These are phyloP conservation scores for Coccomyxa sp. DNA, from an alignment of 139 green algal genomes.

Conservation along the genomic window DNA sequence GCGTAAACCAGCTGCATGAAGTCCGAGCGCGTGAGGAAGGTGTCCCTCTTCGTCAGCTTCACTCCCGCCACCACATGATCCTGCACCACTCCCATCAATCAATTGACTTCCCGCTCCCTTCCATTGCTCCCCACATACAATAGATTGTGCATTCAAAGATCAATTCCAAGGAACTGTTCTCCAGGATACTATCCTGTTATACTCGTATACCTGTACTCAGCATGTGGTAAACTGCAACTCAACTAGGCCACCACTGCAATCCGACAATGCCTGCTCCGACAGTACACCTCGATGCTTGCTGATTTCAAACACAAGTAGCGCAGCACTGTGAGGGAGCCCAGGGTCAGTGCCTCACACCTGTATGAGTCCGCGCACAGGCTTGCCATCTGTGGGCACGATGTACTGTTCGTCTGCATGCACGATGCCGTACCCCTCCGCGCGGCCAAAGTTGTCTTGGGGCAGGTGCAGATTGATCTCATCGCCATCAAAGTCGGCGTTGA, in stretches of 20 bases:
- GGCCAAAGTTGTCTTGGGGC: slow-evolving; percentile 82
- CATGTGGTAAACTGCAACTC: background rate
- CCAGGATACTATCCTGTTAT: background rate
- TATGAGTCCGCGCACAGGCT: slow-evolving; percentile 93
- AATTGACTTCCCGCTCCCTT: background rate
- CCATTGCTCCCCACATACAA: background rate
- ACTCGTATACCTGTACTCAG: too few relatives aligned
- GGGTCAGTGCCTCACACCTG: slow-evolving; percentile 26
- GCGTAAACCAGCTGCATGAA: slow-evolving; percentile 79
- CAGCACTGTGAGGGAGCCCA: background rate
- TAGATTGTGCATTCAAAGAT: background rate
- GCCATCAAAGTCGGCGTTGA: slow-evolving; percentile 98
- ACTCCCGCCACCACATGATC: slow-evolving; percentile 87
- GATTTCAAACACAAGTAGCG: background rate
- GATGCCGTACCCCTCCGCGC: slow-evolving; percentile 93
- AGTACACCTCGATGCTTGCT: background rate
- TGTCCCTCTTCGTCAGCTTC: slow-evolving; percentile 82
- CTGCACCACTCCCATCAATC: slow-evolving; percentile 29
- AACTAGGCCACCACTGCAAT: background rate
- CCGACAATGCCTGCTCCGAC: background rate
- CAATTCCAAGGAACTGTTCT: background rate
- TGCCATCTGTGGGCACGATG: slow-evolving; percentile 93
- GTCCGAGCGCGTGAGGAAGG: slow-evolving; percentile 68
- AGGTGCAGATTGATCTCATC: slow-evolving; percentile 99
- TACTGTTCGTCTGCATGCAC: slow-evolving; percentile 93